Base-by-base conservation (phyloP, 2,329 filamentous ascomycete genomes). In the Cladosporium oxysporum region DNA sequence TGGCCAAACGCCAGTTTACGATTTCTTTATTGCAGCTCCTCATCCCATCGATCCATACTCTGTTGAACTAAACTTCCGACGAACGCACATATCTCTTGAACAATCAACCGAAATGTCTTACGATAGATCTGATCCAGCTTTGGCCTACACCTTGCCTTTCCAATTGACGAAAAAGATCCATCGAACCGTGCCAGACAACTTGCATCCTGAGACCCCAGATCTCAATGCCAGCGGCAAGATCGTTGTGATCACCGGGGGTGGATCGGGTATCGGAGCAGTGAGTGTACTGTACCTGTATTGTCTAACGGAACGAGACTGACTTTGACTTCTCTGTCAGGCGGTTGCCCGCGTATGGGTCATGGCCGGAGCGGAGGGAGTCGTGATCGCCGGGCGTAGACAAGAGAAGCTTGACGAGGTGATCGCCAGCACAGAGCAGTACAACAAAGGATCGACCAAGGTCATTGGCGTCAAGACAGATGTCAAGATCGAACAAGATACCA, bases 261-360 rank as follows among this genome's bases (percentile, higher is more conserved):
- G 65, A 3, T 62, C 44, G 18, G 67, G 67, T 1, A 67, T 68
- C 58, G 67, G 67, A 62, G 66, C 58, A 12, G 64, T 68, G 47
- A 37, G 63, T 61, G 2, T 31, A 1, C 28, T 61, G 2, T 31
- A 0, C n/a, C 18, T 11, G 14, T 21, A 18, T 14, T 5, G 26
- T 14, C 47, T 35, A 55, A 26, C 26, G 18, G 29, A 21, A 23
- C 29, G n/a, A 16, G 52, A 31, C 26, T 50, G 14, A 50, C 31
- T 21, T 47, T 11, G 7, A 5, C 5, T 21, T 10, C 18, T 29
- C 16, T 23, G 8, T 4, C 37, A 73, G 72, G 74, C 65, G 21
- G 69, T 73, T 37, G 73, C 72, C 7, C 62, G 67, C 44, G 68
- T 72, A 11, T 74, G 72, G 70, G 71, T 73, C 26, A 66, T 64